phyloP scores from a whole-genome alignment of 345 rosid genomes.

The Populus tremula region DNA sequence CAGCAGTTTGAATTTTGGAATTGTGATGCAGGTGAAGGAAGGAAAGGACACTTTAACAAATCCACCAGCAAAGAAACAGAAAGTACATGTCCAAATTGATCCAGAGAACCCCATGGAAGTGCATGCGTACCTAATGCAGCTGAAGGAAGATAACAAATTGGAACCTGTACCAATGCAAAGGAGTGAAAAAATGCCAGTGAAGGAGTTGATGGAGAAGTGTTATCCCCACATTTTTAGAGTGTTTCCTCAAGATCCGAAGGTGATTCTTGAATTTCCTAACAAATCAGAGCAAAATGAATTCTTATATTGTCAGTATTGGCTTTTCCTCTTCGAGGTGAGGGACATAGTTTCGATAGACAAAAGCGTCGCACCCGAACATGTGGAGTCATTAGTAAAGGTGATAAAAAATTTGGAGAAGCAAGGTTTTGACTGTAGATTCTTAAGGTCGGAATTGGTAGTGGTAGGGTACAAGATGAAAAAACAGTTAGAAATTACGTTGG shows the following conservation, averaged over 20 bases:
- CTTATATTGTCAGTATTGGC: slow-evolving; percentile 24
- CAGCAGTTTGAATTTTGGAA: not conserved
- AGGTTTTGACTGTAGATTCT: slow-evolving; percentile 33
- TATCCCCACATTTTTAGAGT: slow-evolving; percentile 27
- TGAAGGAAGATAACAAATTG: slow-evolving; percentile 28
- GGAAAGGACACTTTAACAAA: slow-evolving; percentile 1
- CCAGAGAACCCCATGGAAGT: slow-evolving; percentile 30
- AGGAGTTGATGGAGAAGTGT: slow-evolving; percentile 32
- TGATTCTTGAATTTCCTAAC: slow-evolving; percentile 1
- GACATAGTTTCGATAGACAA: slow-evolving; percentile 23
- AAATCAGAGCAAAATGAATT: slow-evolving; percentile 18
- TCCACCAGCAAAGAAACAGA: slow-evolving; percentile 24
- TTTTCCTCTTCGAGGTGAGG: slow-evolving; percentile 27
- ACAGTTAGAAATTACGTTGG: slow-evolving; percentile 17
- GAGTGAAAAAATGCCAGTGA: slow-evolving; percentile 24
- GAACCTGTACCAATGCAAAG: slow-evolving; percentile 20
- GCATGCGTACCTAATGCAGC: slow-evolving; percentile 28
- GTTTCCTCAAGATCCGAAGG: slow-evolving; percentile 26
- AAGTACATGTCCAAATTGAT: slow-evolving; percentile 16
- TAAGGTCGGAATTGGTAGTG: slow-evolving; percentile 29
- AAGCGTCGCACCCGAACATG: slow-evolving; percentile 21
- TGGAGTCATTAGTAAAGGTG: slow-evolving; percentile 19
- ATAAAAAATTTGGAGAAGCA: slow-evolving; percentile 23
- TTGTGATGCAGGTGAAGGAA: slow-evolving; percentile 12
- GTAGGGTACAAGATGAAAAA: slow-evolving; percentile 19